These are phyloP conservation scores for Graphilbum fragrans DNA, from an alignment of 2,329 filamentous ascomycete genomes.

Conservation along the genomic window DNA sequence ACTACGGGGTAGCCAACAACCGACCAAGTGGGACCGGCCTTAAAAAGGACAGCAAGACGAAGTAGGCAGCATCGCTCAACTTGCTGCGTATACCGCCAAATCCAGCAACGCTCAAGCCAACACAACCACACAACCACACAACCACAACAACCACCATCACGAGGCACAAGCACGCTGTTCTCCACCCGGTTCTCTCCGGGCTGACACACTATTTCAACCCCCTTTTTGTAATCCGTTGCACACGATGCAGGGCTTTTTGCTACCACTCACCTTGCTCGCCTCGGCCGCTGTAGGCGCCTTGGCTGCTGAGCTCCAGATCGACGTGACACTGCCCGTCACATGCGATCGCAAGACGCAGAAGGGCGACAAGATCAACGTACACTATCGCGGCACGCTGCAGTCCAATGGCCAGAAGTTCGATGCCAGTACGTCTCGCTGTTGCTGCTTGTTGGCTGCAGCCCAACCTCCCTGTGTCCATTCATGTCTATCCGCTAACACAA, in stretches of 20 bases:
- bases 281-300: constrained; percentile 37
- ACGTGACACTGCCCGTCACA: constrained; percentile 60
- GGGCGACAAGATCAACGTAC: constrained; percentile 73
- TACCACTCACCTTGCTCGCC: constrained; percentile 37
- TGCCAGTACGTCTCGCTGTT: constrained; percentile 39
- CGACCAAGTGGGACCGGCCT: too few relatives aligned
- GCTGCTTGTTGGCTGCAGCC: not conserved
- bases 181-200: too few relatives aligned
- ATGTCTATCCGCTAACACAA: not conserved
- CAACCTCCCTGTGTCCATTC: not conserved
- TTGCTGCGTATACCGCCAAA: too few relatives aligned
- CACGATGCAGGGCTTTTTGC: constrained; percentile 36
- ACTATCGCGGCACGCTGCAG: constrained; percentile 76
- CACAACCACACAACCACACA: too few relatives aligned
- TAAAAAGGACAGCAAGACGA: too few relatives aligned
- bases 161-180: too few relatives aligned
- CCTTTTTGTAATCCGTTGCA: too few relatives aligned
- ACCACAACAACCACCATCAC: too few relatives aligned
- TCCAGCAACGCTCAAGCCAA: too few relatives aligned
- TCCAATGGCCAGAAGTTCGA: constrained; percentile 71
- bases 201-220: too few relatives aligned
- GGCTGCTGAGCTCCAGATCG: constrained; percentile 57
- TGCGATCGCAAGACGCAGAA: constrained; percentile 67
- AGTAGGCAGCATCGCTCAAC: too few relatives aligned
- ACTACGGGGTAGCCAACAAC: too few relatives aligned